Evolutionary conservation across 2,329 filamentous ascomycete genomes (phyloP).

Genomic region (Orbilia javanica): DNA sequence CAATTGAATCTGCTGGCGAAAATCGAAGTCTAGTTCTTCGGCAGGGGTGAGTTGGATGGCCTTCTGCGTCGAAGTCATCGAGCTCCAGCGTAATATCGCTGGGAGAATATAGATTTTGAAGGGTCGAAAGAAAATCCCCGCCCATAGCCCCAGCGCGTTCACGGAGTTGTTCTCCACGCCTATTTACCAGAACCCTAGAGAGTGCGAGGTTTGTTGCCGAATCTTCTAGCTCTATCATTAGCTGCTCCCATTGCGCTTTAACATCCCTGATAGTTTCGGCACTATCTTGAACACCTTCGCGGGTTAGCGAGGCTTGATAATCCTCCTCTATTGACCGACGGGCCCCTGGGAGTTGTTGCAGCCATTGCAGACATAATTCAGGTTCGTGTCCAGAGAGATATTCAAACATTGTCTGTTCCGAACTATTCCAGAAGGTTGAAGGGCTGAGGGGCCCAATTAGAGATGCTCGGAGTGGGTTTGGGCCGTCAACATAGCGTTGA

Average conservation of each 20-base stretch:
- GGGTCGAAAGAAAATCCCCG: slow-evolving; percentile 18
- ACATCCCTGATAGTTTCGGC: slow-evolving; percentile 7
- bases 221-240: slow-evolving; percentile 33
- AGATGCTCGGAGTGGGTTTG: slow-evolving; percentile 21
- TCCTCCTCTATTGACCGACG: slow-evolving; percentile 26
- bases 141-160: slow-evolving; percentile 16
- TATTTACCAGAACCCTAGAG: slow-evolving; percentile 22
- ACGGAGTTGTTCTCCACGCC: background rate
- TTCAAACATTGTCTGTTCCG: slow-evolving; percentile 20
- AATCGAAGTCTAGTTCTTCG: slow-evolving; percentile 37
- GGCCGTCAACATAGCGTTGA: slow-evolving; percentile 29
- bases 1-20: slow-evolving; percentile 27
- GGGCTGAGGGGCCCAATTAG: background rate
- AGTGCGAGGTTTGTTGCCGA: slow-evolving; percentile 42
- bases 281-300: slow-evolving; percentile 14
- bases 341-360: background rate
- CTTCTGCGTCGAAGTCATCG: slow-evolving; percentile 41
- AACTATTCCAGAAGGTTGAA: background rate
- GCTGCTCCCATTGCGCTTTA: slow-evolving; percentile 22
- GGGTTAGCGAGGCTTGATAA: slow-evolving; percentile 13
- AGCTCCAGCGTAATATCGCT: slow-evolving; percentile 35
- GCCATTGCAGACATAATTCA: slow-evolving; percentile 16
- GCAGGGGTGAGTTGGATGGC: slow-evolving; percentile 39
- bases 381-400: slow-evolving; percentile 17
- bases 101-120: slow-evolving; percentile 7